Evolutionary conservation across 1,284 basidiomycete species (phyloP), one percentile per base, ranked within the genome.

Genomic region (Vanrija sp.): DNA sequence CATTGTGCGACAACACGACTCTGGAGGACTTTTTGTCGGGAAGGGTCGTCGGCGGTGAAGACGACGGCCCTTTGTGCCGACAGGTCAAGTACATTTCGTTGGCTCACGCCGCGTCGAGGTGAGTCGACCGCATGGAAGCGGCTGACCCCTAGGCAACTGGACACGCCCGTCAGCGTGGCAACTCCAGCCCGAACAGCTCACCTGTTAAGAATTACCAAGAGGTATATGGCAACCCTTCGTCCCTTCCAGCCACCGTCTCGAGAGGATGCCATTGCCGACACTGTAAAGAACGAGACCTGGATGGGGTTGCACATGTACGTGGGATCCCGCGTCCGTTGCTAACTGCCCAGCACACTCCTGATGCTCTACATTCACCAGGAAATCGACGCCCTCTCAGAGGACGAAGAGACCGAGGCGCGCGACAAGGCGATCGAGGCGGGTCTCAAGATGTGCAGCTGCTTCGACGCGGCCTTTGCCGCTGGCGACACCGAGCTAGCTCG

Each of bases 21-120:
- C 53, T 65, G 23, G 47, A 45, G 35, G 61, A 65, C 54, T 64
- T 63, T 43, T 46, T 64, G 47, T 53, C 47, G 0, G 57, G 41
- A 16, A 49, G 48, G 15, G 49, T 53, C 16, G 19, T 22, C 12
- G 39, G 49, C n/a, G 42, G 47, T 0, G 15, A 25, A 9, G 39
- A 49, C 18, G 70, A 73, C 42, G 41, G 54, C 12, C 27, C 49
- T 1, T 43, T 61, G 25, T 55, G 58, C 19, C 41, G 59, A 1
- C 44, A 52, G 6, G 37, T 66, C 37, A 72, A 72, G 50, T 41
- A 53, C 10, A 16, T 67, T 14, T 59, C 68, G 7, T 47, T 73
- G 19, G 37, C 65, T 18, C 49, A 56, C 39, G 54, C 53, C 8
- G 57, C 57, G 3, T 45, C 49, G 8, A 51, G 53, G 5, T 38